Conservation (phyloP, 768 basidiomycete species). For the Trametes maxima region DNA sequence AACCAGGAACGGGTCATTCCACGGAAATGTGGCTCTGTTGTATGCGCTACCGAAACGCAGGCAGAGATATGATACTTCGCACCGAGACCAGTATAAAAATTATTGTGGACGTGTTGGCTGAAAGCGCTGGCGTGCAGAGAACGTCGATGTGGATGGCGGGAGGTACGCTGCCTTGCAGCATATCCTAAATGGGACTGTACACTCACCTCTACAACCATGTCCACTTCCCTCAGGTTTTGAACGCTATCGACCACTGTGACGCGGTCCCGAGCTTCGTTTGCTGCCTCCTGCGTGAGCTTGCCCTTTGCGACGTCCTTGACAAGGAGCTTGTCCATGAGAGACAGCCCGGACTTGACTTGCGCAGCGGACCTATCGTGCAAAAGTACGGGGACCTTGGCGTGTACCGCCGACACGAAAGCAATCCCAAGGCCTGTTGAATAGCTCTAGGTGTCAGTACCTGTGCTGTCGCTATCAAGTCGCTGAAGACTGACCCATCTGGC, state of each 20-base stretch:
- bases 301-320: slow-evolving; percentile 91
- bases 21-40: too few relatives aligned
- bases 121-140: too few relatives aligned
- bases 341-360: slow-evolving; percentile 74
- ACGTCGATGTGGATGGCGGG: too few relatives aligned
- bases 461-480: background rate
- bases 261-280: slow-evolving; percentile 71
- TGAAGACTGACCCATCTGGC: slow-evolving; percentile 63
- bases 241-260: slow-evolving; percentile 61
- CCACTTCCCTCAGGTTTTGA: slow-evolving; percentile 70
- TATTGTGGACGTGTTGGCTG: too few relatives aligned
- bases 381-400: slow-evolving; percentile 83
- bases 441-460: background rate
- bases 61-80: too few relatives aligned
- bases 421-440: slow-evolving; percentile 80
- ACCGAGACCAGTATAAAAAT: too few relatives aligned
- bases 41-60: too few relatives aligned
- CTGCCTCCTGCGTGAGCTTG: slow-evolving; percentile 64
- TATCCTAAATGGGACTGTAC: background rate
- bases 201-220: slow-evolving; percentile 88
- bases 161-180: background rate
- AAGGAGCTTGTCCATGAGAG: slow-evolving; percentile 78
- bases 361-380: slow-evolving; percentile 78
- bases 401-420: slow-evolving; percentile 81
- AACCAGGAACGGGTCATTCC: too few relatives aligned